phyloP scores from a whole-genome alignment of 306 rosid genomes.

The Casuarina glauca region DNA sequence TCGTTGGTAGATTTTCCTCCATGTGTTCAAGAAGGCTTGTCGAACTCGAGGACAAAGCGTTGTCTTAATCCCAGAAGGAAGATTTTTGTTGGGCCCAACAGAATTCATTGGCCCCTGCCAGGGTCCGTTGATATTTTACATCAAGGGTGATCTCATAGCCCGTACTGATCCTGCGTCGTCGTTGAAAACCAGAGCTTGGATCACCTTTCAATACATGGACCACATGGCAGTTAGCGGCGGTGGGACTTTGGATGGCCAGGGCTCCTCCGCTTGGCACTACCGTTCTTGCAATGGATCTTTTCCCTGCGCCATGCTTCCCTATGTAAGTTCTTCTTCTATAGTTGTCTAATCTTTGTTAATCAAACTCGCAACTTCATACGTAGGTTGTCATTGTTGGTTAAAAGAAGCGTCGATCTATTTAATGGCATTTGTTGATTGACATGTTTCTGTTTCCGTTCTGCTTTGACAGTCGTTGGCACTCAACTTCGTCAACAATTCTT shows the following conservation, averaged over 20 bases:
- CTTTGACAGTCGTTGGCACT: slow-evolving; percentile 27
- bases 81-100: slow-evolving; percentile 16
- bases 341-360: no score
- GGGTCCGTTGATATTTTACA: neutral
- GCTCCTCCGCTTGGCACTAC: slow-evolving; percentile 30
- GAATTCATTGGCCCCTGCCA: slow-evolving; percentile 32
- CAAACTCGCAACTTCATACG: no score
- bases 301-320: slow-evolving; percentile 26
- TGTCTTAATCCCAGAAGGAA: slow-evolving; percentile 31
- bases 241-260: slow-evolving; percentile 38
- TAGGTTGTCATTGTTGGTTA: no score
- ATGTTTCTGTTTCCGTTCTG: neutral
- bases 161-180: neutral
- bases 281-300: neutral
- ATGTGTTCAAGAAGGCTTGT: slow-evolving; percentile 37
- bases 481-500: slow-evolving; percentile 14
- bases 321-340: slow-evolving; percentile 12
- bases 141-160: slow-evolving; percentile 29
- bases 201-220: slow-evolving; percentile 16
- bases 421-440: no score
- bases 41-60: neutral
- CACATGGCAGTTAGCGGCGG: slow-evolving; percentile 19
- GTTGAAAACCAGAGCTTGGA: slow-evolving; percentile 22
- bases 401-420: no score
- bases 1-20: slow-evolving; percentile 17